Percentiles rank a stretch among this genome's conserved stretches.
phyloP scores from a whole-genome alignment of 2,329 filamentous ascomycete genomes.

The Lizonia empirigonia region DNA sequence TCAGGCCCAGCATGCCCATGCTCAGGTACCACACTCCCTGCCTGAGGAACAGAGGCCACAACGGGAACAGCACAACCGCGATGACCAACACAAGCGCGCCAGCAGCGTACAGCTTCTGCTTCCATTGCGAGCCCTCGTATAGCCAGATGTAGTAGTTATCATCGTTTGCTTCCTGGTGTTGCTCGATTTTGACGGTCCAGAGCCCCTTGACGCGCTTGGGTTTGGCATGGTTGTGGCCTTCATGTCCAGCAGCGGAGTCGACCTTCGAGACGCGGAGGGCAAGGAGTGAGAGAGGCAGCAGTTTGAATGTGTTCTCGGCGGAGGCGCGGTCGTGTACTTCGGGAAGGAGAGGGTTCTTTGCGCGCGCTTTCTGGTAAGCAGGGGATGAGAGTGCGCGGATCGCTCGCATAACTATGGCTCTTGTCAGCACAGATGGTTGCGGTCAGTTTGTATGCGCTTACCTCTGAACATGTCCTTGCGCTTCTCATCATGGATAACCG shows the following conservation, averaged over 20 bases:
- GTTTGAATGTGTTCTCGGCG: conserved; percentile 92
- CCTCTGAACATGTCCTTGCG: conserved; percentile 98
- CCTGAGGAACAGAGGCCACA: conserved; percentile 91
- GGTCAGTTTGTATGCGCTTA: conserved; percentile 47
- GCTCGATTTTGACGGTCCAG: conserved; percentile 95
- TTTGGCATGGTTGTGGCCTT: conserved; percentile 58
- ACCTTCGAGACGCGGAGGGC: conserved; percentile 87
- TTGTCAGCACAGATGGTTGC: background rate
- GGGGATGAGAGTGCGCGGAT: conserved; percentile 87
- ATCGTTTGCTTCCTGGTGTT: conserved; percentile 86
- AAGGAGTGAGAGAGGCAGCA: conserved; percentile 91
- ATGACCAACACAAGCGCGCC: conserved; percentile 85
- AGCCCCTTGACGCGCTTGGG: conserved; percentile 91
- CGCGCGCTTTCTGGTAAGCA: conserved; percentile 84
- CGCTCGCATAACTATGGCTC: conserved; percentile 81
- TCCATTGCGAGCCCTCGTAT: conserved; percentile 92
- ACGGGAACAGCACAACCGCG: conserved; percentile 87
- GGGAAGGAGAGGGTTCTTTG: conserved; percentile 88
- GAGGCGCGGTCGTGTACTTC: conserved; percentile 85
- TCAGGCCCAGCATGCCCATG: conserved; percentile 87
- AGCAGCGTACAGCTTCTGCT: conserved; percentile 87
- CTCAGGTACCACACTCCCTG: conserved; percentile 97
- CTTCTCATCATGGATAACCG: conserved; percentile 93
- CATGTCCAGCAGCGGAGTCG: conserved; percentile 73
- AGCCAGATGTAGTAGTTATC: conserved; percentile 97